These are phyloP conservation scores for Maudiozyma turicensis DNA, from an alignment of 805 yeast genomes.

Conservation along the genomic window DNA sequence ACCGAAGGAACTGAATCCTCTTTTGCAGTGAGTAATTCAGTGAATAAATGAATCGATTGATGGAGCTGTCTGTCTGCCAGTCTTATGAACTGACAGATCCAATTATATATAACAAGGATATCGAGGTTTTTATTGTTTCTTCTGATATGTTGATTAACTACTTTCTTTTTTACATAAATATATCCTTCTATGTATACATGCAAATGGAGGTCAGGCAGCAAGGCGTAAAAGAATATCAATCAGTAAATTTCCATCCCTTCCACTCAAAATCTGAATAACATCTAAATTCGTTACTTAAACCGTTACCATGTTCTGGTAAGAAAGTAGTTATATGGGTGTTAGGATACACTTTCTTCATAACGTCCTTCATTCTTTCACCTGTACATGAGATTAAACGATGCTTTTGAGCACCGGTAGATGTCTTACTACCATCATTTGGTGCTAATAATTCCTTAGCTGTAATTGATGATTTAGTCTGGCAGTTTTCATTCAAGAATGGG, in stretches of 20 bases:
- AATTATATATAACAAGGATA: no score
- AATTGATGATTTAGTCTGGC: constrained; percentile 62
- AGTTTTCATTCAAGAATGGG: constrained; percentile 73
- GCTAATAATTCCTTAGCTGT: constrained; percentile 53
- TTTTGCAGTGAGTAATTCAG: no score
- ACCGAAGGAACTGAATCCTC: no score
- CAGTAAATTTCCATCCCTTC: constrained; percentile 46
- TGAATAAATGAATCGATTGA: no score
- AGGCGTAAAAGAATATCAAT: not conserved
- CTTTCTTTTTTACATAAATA: no score
- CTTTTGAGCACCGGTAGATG: constrained; percentile 33
- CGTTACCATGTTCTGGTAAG: constrained; percentile 73
- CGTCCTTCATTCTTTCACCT: constrained; percentile 74
- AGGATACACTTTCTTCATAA: constrained; percentile 55
- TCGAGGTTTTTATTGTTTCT: no score
- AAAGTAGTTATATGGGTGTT: constrained; percentile 56
- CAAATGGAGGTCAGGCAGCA: not conserved
- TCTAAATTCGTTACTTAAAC: constrained; percentile 77
- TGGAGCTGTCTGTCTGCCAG: no score
- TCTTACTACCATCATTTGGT: constrained; percentile 30
- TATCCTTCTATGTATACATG: not conserved
- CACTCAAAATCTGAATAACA: constrained; percentile 79
- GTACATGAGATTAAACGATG: constrained; percentile 66
- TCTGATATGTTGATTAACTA: no score
- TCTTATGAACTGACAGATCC: no score